Conservation (phyloP, 345 rosid genomes). For the Firmiana major region DNA sequence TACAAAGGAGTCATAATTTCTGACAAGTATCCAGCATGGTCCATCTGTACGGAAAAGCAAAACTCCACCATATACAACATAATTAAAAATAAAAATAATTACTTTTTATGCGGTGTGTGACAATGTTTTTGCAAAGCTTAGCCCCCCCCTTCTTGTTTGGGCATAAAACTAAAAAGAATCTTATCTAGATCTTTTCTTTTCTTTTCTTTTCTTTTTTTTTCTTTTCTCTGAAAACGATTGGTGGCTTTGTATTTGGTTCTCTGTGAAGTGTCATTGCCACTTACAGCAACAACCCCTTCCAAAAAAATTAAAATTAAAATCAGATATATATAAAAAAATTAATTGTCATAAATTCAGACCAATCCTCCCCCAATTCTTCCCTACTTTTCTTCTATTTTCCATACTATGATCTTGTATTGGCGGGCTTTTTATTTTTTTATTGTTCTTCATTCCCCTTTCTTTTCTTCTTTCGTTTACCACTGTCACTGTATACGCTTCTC, state of each 20-base stretch:
- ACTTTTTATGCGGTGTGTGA: too few relatives aligned
- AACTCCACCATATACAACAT: background rate
- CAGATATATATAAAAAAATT: background rate
- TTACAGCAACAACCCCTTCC: background rate
- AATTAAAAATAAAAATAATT: background rate
- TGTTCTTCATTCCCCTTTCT: background rate
- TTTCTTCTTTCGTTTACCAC: background rate
- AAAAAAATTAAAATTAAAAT: background rate
- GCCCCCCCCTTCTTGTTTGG: background rate
- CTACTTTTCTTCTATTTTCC: background rate
- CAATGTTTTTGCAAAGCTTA: background rate
- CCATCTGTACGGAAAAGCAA: slow-evolving; percentile 14
- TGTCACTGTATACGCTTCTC: background rate
- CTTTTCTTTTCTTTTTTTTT: background rate
- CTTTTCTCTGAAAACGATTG: background rate
- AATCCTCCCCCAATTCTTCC: background rate
- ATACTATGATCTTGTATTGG: slow-evolving; percentile 10
- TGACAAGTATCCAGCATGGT: background rate
- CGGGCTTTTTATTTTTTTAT: background rate
- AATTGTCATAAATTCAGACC: background rate
- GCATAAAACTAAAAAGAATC: background rate
- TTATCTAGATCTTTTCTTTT: background rate
- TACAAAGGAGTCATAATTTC: slow-evolving; percentile 9
- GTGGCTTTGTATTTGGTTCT: slow-evolving; percentile 2
- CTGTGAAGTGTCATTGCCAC: background rate